These are phyloP conservation scores for Globisporangium yorkense DNA, from an alignment of 352 stramenopile species.

Conservation along the genomic window DNA sequence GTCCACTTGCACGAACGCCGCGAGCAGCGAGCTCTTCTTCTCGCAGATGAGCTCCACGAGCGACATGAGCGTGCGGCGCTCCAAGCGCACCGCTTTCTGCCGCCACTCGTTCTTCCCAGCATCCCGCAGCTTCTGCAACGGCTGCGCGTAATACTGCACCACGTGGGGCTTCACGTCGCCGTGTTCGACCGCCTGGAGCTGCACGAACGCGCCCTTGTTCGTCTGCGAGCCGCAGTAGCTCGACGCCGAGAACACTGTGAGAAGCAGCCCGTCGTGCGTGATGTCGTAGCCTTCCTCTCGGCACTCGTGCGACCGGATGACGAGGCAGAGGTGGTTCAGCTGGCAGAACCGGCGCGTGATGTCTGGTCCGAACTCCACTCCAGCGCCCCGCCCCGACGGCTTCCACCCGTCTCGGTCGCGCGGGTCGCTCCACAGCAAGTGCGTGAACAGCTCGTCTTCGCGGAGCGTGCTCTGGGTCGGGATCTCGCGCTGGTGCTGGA, in stretches of 20 bases:
- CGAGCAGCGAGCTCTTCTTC: conserved; percentile 54
- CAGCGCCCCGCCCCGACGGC: conserved; percentile 74
- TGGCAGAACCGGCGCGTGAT: conserved; percentile 89
- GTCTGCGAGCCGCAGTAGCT: conserved; percentile 90
- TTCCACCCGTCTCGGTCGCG: conserved; percentile 55
- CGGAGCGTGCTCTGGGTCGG: conserved; percentile 75
- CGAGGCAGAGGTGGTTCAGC: conserved; percentile 79
- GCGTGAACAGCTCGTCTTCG: conserved; percentile 87
- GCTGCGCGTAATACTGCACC: conserved; percentile 89
- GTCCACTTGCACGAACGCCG: conserved; percentile 47
- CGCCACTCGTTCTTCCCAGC: conserved; percentile 72
- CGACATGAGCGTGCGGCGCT: conserved; percentile 73
- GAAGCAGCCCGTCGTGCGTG: conserved; percentile 73
- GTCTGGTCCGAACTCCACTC: conserved; percentile 91
- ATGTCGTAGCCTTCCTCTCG: conserved; percentile 89
- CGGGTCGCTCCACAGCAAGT: conserved; percentile 91
- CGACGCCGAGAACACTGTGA: conserved; percentile 91
- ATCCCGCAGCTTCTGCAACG: conserved; percentile 65
- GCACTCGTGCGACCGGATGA: conserved; percentile 94
- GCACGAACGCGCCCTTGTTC: conserved; percentile 84
- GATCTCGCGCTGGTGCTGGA: conserved; percentile 85
- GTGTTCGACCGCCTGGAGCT: conserved; percentile 57
- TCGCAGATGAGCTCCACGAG: conserved; percentile 76
- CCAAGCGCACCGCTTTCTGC: conserved; percentile 64
- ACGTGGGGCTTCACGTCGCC: conserved; percentile 87